Evolutionary conservation across 768 basidiomycete species (phyloP).

Genomic region (Pisolithus tinctorius): DNA sequence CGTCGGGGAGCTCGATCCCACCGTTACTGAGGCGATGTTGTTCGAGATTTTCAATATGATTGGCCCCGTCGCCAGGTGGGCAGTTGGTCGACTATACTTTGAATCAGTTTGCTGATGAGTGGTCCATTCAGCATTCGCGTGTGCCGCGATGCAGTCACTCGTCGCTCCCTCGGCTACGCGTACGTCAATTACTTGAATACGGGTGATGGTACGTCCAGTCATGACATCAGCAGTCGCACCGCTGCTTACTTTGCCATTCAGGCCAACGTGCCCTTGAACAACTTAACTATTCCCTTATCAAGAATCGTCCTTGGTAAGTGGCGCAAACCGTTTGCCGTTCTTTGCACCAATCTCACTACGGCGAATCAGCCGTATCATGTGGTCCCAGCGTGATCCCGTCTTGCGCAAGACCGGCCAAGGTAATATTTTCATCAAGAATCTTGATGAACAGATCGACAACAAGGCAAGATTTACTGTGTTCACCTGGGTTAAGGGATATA

Average conservation of each 20-base stretch:
- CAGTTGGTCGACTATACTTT: conserved; percentile 1
- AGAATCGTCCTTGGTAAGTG: conserved; percentile 88
- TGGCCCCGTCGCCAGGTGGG: conserved; percentile 94
- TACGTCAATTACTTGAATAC: conserved; percentile 99
- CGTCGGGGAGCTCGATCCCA: conserved; percentile 97
- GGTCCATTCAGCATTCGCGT: conserved; percentile 77
- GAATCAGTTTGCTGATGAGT: background rate
- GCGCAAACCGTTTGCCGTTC: background rate
- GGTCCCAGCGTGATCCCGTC: conserved; percentile 99
- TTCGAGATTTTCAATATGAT: conserved; percentile 99
- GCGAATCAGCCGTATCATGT: conserved; percentile 88
- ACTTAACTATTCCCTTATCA: conserved; percentile 98
- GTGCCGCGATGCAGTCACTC: conserved; percentile 98
- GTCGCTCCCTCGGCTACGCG: conserved; percentile 98
- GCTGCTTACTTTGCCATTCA: conserved; percentile 23
- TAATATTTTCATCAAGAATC: conserved; percentile 99
- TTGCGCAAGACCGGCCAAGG: conserved; percentile 99
- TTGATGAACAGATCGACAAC: conserved; percentile 96
- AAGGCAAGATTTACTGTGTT: conserved; percentile 46
- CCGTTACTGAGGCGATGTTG: conserved; percentile 98
- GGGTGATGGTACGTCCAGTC: conserved; percentile 63
- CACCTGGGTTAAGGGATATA: background rate
- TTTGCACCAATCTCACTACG: conserved; percentile 2
- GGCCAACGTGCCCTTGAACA: conserved; percentile 98
- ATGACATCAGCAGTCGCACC: background rate